Evolutionary conservation across 139 green algal genomes (phyloP), one percentile per base, ranked within the genome.

Genomic region (Volvox africanus): DNA sequence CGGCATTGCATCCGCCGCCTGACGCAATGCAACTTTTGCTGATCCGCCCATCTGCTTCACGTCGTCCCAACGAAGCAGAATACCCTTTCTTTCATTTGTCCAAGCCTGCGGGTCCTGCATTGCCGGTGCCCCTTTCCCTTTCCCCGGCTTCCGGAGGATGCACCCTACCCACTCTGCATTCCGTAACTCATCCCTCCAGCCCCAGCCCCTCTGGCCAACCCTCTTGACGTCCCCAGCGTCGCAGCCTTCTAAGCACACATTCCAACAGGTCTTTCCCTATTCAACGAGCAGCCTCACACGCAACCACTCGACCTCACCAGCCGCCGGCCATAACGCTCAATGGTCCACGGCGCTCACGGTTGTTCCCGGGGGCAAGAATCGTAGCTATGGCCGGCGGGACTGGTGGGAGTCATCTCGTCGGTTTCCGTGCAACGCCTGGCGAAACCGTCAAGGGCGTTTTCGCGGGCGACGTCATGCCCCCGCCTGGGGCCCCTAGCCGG

Each of bases 291-390:
- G 30, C 78, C 36, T 19, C 30, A 33, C 36, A 24, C 37, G 36
- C 78, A 22, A 32, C 78, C 78, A 67, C 36, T 11, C 13, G 50
- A 5, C 79, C 79, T 50, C 13, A 44, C 37, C 37, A 22, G 44
- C 79, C 79, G 79, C 79, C 37, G 79, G 79, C 79, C 79, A 50
- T 50, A 13, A 28, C 37, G 79, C 37, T 85, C 79, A 69, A 30
- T 21, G 44, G 44, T 55, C 44, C 44, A 50, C 79, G 36, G 37
- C 16, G 18, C 44, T 24, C 37, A 26, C 55, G n/a, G 18, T 6
- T 24, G 82, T 62, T 36, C 82, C 33, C 82, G 1, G 12, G n/a
- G 13, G 35, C 65, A 32, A 65, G 61, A n/a, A 33, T 77, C 16
- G 61, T 77, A 30, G 65, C 65, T 32, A 36, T 33, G 33, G 33